Conservation (phyloP, 2,329 filamentous ascomycete species). For the Trichophyton mentagrophytes region DNA sequence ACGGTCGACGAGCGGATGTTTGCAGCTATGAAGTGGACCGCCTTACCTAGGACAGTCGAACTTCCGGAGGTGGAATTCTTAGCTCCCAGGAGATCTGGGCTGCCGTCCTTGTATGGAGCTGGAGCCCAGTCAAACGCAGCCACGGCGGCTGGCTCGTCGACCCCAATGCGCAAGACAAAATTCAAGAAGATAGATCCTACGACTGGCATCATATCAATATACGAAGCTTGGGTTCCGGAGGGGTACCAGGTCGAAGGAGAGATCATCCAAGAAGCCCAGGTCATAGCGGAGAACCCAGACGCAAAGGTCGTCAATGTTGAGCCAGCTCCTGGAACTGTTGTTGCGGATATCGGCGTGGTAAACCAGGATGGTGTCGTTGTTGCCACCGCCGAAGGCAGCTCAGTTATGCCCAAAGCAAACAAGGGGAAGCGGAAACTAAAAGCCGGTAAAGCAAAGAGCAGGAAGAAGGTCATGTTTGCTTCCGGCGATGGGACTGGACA, state of each 20-base stretch:
- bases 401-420: constrained; percentile 37
- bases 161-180: constrained; percentile 61
- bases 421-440: constrained; percentile 69
- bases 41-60: constrained; percentile 45
- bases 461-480: constrained; percentile 54
- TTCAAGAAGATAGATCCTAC: constrained; percentile 65
- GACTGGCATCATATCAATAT: constrained; percentile 66
- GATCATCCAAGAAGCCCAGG: constrained; percentile 48
- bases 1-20: constrained; percentile 37
- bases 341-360: constrained; percentile 48
- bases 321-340: constrained; percentile 45
- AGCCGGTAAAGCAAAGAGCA: constrained; percentile 57
- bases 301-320: constrained; percentile 24
- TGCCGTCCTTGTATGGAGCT: constrained; percentile 40
- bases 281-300: constrained; percentile 31
- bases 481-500: constrained; percentile 32
- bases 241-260: constrained; percentile 73
- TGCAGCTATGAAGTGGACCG: constrained; percentile 45
- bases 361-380: constrained; percentile 50
- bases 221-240: constrained; percentile 69
- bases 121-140: constrained; percentile 15
- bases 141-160: constrained; percentile 20
- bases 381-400: constrained; percentile 35
- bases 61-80: constrained; percentile 49
- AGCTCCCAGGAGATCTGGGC: constrained; percentile 48